Conservation (phyloP, 768 basidiomycete genomes). For the Trametes villosa region DNA sequence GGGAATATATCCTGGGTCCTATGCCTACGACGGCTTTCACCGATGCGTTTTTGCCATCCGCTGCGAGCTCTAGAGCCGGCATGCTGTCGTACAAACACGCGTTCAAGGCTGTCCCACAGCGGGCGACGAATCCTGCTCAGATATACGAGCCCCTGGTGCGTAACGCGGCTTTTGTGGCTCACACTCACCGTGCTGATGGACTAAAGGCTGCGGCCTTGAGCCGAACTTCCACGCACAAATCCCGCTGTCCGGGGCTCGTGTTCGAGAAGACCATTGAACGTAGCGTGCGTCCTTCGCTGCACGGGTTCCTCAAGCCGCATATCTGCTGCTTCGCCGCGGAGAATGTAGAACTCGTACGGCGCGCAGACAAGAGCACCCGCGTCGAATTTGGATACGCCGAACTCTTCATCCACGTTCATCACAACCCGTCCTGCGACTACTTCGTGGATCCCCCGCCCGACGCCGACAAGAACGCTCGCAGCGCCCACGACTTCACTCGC, state of each 20-base stretch:
- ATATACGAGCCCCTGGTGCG: conserved; percentile 2
- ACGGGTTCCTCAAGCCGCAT: background rate
- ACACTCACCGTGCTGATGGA: no score
- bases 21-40: conserved; percentile 15
- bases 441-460: conserved; percentile 7
- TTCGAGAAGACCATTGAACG: conserved; percentile 1
- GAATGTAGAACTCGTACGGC: background rate
- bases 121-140: background rate
- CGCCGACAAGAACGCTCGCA: background rate
- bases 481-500: conserved; percentile 2
- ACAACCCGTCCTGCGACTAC: conserved; percentile 3
- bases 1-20: conserved; percentile 1
- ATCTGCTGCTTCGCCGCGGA: conserved; percentile 12
- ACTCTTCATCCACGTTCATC: conserved; percentile 15
- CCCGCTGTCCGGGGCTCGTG: conserved; percentile 9
- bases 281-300: background rate
- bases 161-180: background rate
- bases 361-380: background rate
- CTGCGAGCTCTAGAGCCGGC: background rate
- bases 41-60: background rate
- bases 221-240: background rate
- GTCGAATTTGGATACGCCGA: conserved; percentile 14
- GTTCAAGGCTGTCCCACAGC: background rate
- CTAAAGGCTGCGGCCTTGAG: background rate
- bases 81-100: background rate